Conservation (phyloP, 352 stramenopile species). For the Globisporangium splendens region DNA sequence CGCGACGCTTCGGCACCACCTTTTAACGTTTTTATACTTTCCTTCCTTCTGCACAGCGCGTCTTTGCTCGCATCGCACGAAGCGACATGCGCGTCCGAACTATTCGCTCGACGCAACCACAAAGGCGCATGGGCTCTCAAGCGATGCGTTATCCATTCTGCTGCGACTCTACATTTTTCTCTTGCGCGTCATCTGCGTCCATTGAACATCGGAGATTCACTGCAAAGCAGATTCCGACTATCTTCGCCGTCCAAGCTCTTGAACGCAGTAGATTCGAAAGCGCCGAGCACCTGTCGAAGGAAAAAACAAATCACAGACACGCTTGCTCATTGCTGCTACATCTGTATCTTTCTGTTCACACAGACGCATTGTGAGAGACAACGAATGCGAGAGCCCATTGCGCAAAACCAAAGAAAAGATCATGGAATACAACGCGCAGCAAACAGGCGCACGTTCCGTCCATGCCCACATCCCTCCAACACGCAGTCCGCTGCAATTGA, state of each 20-base stretch:
- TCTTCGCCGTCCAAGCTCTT: conserved; percentile 2
- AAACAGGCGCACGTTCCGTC: too few species aligned
- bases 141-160: neutral
- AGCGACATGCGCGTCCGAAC: neutral
- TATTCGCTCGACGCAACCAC: too few species aligned
- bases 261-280: conserved; percentile 8
- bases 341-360: too few species aligned
- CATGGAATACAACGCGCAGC: too few species aligned
- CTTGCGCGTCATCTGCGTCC: neutral
- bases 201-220: neutral
- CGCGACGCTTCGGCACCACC: conserved; percentile 5
- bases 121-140: neutral
- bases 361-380: too few species aligned
- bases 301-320: neutral
- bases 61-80: neutral
- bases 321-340: neutral
- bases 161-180: neutral
- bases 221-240: neutral
- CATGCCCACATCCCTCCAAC: too few species aligned
- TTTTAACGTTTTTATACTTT: neutral
- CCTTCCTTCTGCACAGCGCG: neutral
- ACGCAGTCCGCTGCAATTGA: neutral
- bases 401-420: too few species aligned
- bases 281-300: too few species aligned
- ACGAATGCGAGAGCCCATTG: too few species aligned